phyloP scores from a whole-genome alignment of 208 protist genomes.

The Crithidia sp. region DNA sequence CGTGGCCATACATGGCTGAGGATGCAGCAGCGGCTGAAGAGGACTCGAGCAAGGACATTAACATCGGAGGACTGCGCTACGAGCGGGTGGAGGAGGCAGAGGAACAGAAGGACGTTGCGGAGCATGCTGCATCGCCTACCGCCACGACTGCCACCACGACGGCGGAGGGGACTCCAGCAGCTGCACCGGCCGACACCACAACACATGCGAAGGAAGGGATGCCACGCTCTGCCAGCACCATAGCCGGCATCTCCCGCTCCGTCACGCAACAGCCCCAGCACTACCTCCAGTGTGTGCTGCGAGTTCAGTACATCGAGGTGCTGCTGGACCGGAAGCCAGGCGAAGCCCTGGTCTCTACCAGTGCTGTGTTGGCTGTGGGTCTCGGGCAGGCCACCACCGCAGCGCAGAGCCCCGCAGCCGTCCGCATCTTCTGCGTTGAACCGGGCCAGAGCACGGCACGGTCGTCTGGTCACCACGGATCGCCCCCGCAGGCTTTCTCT shows the following conservation, averaged over 20 bases:
- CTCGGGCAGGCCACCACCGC: slow-evolving; percentile 47
- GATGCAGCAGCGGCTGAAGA: background rate
- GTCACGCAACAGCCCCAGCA: slow-evolving; percentile 21
- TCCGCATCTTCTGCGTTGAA: slow-evolving; percentile 57
- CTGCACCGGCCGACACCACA: background rate
- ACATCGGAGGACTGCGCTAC: background rate
- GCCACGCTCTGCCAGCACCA: slow-evolving; percentile 4
- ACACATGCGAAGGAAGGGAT: background rate
- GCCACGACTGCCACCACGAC: background rate
- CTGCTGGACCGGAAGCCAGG: slow-evolving; percentile 40
- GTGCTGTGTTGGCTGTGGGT: slow-evolving; percentile 56
- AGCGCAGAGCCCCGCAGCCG: slow-evolving; percentile 23
- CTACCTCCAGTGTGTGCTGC: slow-evolving; percentile 37
- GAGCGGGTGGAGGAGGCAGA: background rate
- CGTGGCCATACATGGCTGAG: slow-evolving; percentile 21
- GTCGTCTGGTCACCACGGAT: no score
- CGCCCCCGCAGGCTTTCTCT: no score
- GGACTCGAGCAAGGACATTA: no score
- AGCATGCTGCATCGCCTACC: background rate
- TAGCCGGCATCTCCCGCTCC: slow-evolving; percentile 17
- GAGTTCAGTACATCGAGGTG: slow-evolving; percentile 60
- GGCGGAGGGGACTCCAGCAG: background rate
- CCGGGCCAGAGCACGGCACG: background rate
- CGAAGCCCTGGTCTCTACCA: slow-evolving; percentile 34
- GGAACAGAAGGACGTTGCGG: background rate